Evolutionary conservation across 2,329 filamentous ascomycete genomes (phyloP).

Genomic region (Verticillium dahliae): DNA sequence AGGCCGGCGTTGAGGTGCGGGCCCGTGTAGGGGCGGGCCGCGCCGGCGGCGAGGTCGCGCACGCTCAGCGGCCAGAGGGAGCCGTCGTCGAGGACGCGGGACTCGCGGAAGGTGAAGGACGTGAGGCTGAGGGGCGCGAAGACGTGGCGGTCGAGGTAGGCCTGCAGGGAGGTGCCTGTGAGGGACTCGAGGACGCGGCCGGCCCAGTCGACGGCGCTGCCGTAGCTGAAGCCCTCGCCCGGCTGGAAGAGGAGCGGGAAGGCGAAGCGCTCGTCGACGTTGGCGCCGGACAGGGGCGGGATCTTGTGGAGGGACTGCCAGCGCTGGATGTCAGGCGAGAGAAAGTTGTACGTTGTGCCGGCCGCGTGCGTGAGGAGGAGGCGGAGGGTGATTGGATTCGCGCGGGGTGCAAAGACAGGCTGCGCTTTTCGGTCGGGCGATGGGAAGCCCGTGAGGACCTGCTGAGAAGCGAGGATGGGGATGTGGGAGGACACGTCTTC

Average conservation of each 20-base stretch:
- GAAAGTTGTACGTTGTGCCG: conserved; percentile 37
- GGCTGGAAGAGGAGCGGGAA: conserved; percentile 37
- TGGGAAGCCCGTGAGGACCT: conserved; percentile 29
- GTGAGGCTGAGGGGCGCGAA: conserved; percentile 26
- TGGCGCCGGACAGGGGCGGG: conserved; percentile 20
- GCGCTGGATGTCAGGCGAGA: conserved; percentile 28
- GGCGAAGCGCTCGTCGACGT: conserved; percentile 27
- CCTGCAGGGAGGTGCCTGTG: conserved; percentile 26
- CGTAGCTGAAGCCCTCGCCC: conserved; percentile 43
- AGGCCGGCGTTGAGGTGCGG: conserved; percentile 9
- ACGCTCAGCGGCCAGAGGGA: conserved; percentile 9
- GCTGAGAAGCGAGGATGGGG: conserved; percentile 24
- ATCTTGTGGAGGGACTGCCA: conserved; percentile 31
- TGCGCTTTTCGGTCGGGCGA: conserved; percentile 17
- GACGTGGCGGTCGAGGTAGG: conserved; percentile 29
- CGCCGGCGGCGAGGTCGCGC: conserved; percentile 8
- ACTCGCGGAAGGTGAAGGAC: conserved; percentile 8
- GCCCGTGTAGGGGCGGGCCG: conserved; percentile 5
- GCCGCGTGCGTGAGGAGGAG: conserved; percentile 42
- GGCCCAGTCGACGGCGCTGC: conserved; percentile 38
- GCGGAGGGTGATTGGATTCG: conserved; percentile 9
- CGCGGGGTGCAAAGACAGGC: conserved; percentile 22
- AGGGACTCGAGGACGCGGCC: conserved; percentile 34
- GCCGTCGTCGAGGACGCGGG: background rate
- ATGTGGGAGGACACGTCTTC: conserved; percentile 25